Evolutionary conservation across 805 yeast species (phyloP), one percentile per base, ranked within the genome.

Genomic region (Lipomyces japonicus): DNA sequence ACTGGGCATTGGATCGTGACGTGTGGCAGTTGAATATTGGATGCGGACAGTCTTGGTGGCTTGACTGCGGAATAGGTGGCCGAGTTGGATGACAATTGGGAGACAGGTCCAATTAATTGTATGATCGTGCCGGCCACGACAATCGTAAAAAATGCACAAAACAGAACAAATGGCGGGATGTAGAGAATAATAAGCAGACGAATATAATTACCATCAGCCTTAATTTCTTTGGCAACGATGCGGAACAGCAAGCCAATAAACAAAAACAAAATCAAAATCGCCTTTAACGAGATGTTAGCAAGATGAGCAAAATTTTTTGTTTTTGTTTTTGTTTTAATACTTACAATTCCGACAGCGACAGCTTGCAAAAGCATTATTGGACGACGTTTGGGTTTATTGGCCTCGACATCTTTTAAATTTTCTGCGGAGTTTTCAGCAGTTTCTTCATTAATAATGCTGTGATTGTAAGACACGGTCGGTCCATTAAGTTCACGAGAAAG

Each of bases 1-100:
- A 52, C 56, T 10, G 56, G 56, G 28, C 53, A 48, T 37, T 52
- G 56, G 32, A 52, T 48, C 16, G 56, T 48, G 35, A 52, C 23
- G 36, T 52, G 56, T 12, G 56, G 56, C 16, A 52, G 39, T 10
- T 41, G 31, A 25, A 41, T 42, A 25, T 48, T 35, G 21, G 40
- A 32, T 3, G 54, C 53, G 4, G 54, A 50, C 9, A 50, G 28
- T 4, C 50, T 42, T 4, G 50, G 53, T 24, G 50, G 53, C 16
- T 24, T 24, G 21, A 35, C 39, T 21, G 50, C 48, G 19, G 46
- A 44, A 34, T 32, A 52, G n/a, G 47, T 44, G 25, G 32, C 31
- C 5, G 56, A 52, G 35, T 52, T 52, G 21, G 43, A 16, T 18
- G 21, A 18, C 34, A 52, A 16, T 31, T 52, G 56, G 21, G 53